Evolutionary conservation across 352 stramenopile genomes (phyloP).

Genomic region (Vaucheria bursata): DNA sequence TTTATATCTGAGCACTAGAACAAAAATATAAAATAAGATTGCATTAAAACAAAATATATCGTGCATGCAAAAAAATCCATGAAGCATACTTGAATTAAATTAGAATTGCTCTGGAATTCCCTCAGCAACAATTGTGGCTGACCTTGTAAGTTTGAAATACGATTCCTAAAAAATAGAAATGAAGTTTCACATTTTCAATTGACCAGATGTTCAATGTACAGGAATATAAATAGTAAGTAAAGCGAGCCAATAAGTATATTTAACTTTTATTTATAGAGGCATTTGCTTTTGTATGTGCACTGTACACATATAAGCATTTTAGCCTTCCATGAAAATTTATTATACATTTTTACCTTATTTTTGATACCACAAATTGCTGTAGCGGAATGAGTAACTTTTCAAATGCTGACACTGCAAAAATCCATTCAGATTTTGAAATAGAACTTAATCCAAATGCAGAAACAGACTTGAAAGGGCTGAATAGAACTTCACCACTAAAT

Average conservation of each 20-base stretch:
- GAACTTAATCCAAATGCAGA: constrained; percentile 65
- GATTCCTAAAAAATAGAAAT: constrained; percentile 57
- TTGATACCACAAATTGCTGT: constrained; percentile 66
- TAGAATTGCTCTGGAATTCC: constrained; percentile 55
- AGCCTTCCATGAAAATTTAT: no score
- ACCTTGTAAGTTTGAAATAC: constrained; percentile 58
- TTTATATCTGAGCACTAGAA: constrained; percentile 63
- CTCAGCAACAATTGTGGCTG: constrained; percentile 60
- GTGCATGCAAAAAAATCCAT: no score
- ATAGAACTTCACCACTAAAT: constrained; percentile 41
- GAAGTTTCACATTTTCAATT: no score
- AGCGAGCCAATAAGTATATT: no score
- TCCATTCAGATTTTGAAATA: constrained; percentile 74
- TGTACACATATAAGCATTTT: no score
- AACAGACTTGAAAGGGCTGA: constrained; percentile 14
- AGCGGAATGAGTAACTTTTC: constrained; percentile 67
- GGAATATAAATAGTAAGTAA: no score
- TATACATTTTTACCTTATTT: no score
- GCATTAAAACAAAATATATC: no score
- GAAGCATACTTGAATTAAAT: constrained; percentile 4
- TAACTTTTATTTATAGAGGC: no score
- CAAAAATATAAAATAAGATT: no score
- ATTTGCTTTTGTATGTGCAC: no score
- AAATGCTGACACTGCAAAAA: constrained; percentile 61
- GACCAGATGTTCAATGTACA: no score